Evolutionary conservation across 2,329 filamentous ascomycete genomes (phyloP).

Genomic region (Aspergillus thermomutatus): DNA sequence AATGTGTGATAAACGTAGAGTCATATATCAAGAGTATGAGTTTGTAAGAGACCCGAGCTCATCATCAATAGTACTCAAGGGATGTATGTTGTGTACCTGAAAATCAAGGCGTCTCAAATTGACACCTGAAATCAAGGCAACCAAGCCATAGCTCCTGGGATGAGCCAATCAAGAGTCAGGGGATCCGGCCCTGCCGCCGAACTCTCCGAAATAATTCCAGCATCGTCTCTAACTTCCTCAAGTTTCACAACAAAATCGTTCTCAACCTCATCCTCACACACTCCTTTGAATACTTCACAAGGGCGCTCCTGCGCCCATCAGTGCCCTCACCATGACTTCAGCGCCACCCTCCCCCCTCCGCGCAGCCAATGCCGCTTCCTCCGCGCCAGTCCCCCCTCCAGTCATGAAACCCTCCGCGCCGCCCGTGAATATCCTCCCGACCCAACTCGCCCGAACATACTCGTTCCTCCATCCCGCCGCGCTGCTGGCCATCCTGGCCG

Average conservation of each 20-base stretch:
- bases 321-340: neutral
- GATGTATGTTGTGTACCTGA: neutral
- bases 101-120: neutral
- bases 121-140: neutral
- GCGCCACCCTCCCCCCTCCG: neutral
- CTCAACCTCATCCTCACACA: neutral
- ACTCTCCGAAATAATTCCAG: neutral
- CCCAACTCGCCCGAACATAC: constrained; percentile 51
- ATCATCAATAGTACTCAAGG: neutral
- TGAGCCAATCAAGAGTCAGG: neutral
- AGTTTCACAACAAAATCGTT: neutral
- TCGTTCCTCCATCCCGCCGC: constrained; percentile 66
- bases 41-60: too few relatives aligned
- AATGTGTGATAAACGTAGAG: neutral
- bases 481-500: constrained; percentile 61
- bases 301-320: constrained; percentile 8
- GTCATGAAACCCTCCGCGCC: constrained; percentile 25
- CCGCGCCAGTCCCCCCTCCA: constrained; percentile 15
- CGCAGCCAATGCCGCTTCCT: constrained; percentile 1
- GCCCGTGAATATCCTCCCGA: constrained; percentile 48
- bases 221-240: neutral
- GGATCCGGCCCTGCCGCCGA: neutral
- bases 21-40: too few relatives aligned
- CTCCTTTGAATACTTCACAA: neutral
- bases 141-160: neutral